Percentiles rank a stretch among this genome's conserved stretches.
These are phyloP conservation scores for Aurantiochytrium sp. DNA, from an alignment of 108 stramenopile species.

Conservation along the genomic window DNA sequence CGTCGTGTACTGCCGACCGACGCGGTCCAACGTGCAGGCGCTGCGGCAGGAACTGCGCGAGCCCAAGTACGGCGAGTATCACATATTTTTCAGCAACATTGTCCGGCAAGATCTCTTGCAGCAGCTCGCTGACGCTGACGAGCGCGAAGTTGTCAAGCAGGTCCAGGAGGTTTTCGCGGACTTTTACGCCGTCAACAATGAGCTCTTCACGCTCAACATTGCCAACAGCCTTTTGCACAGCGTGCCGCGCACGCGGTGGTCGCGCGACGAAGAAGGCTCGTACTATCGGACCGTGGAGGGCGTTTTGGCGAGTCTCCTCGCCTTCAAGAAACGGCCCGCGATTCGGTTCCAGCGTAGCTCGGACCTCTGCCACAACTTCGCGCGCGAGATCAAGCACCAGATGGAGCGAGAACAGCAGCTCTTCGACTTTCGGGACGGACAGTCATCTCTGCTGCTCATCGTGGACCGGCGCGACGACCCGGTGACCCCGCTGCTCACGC, in stretches of 20 bases:
- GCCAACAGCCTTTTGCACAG: constrained; percentile 68
- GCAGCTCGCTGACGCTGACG: constrained; percentile 79
- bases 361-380: constrained; percentile 65
- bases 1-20: constrained; percentile 83
- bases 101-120: constrained; percentile 56
- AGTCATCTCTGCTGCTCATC: constrained; percentile 57
- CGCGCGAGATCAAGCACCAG: constrained; percentile 61
- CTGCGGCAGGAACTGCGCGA: constrained; percentile 65
- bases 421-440: constrained; percentile 69
- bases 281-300: constrained; percentile 78
- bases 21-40: constrained; percentile 63
- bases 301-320: constrained; percentile 73
- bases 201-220: constrained; percentile 78
- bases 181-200: constrained; percentile 86
- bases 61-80: constrained; percentile 86
- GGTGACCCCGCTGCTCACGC: constrained; percentile 87
- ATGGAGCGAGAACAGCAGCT: constrained; percentile 74
- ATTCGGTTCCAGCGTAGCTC: constrained; percentile 81
- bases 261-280: constrained; percentile 19
- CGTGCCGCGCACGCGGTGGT: not conserved
- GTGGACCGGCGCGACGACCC: constrained; percentile 96
- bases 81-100: constrained; percentile 89
- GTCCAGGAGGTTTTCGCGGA: constrained; percentile 96
- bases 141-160: constrained; percentile 69
- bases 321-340: constrained; percentile 73